These are phyloP conservation scores for Ophiostoma perfectum DNA, from an alignment of 2,329 filamentous ascomycete genomes.

Conservation along the genomic window DNA sequence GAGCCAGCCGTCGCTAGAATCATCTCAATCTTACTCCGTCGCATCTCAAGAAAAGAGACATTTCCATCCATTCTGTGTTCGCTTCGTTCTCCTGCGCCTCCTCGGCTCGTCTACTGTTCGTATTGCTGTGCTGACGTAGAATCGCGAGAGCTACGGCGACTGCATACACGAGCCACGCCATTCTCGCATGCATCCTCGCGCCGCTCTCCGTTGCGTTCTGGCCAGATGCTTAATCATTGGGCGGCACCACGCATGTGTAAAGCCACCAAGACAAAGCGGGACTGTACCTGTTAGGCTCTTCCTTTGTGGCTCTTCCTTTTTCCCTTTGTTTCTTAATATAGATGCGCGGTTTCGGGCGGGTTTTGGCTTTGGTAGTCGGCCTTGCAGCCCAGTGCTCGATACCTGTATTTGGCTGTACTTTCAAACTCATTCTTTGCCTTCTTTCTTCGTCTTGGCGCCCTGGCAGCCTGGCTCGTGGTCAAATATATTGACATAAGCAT, in stretches of 20 bases:
- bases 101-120: not conserved
- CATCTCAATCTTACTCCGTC: not conserved
- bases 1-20: constrained; percentile 8
- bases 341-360: constrained; percentile 7
- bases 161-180: not conserved
- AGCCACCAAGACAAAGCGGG: not conserved
- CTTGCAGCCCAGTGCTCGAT: not conserved
- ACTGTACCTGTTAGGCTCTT: not conserved
- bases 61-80: not conserved
- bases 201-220: not conserved
- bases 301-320: not conserved
- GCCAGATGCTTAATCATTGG: not conserved
- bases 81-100: not conserved
- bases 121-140: not conserved
- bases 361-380: not conserved
- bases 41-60: too few species aligned
- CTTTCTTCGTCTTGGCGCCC: constrained; percentile 5
- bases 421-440: constrained; percentile 3
- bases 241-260: not conserved
- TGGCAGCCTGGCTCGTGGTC: not conserved
- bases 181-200: not conserved
- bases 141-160: not conserved
- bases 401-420: not conserved
- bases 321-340: not conserved
- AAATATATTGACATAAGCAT: not conserved